Base-by-base conservation (phyloP, 495 filamentous ascomycete species). In the Aspergillus baeticus region DNA sequence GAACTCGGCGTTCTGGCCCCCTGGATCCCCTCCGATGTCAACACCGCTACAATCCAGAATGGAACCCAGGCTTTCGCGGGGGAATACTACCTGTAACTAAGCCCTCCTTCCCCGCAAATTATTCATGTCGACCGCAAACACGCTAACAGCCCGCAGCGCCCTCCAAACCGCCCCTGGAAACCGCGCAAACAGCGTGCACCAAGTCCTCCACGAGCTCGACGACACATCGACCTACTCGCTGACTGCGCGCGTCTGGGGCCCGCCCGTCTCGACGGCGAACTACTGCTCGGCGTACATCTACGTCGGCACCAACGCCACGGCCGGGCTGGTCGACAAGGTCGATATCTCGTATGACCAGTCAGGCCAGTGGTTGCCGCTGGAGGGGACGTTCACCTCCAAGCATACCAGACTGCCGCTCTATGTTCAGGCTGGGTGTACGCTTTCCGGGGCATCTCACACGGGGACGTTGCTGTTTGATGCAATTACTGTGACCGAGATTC, bases 401-500 rank as follows among this genome's bases (percentile, higher is more conserved):
- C 4, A 26, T 14, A 11, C 44, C 21, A 47, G 13, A 7, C 13
- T 29, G 44, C 23, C 44, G 1, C 10, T 47, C 5, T 14, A 5
- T 1, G 22, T 47, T 4, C 23, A 26, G 23, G 2, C 44, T 0
- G 18, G 20, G 21, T 47, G 44, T 31, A 47, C 44, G 11, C 31
- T 47, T 26, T 26, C 20, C 21, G 44, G 44, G 20, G 20, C 44
- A 22, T 47, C 44, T 20, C 31, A 47, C n/a, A 47, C 44, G 2
- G 44, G 44, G 11, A 47, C 23, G 44, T 13, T 47, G 7, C 31
- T 11, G 21, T 47, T 47, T 47, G 44, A 47, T 47, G 44, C 26
- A 15, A 11, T 47, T 47, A 29, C 44, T 10, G 20, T 47, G 44
- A 26, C 21, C 5, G 23, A 47, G 26, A 29, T 29, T 47, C 44